phyloP scores from a whole-genome alignment of 2,329 filamentous ascomycete genomes.

The Parascedosporium putredinis region DNA sequence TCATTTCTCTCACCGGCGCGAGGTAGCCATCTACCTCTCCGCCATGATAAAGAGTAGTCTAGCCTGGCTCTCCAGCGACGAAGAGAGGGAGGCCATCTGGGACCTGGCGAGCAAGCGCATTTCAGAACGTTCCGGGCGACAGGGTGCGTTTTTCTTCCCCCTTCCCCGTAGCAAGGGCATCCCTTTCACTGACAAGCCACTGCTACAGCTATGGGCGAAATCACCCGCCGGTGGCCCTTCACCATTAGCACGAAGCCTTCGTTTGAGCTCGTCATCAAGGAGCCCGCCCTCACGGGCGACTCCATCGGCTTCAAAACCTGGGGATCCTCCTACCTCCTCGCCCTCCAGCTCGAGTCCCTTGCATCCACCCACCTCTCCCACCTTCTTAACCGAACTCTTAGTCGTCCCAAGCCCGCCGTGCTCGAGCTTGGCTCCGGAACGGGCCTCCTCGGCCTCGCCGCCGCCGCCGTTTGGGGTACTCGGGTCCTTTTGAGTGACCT shows the following conservation, averaged over 20 bases:
- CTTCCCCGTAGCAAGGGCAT: neutral
- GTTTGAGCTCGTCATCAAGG: constrained; percentile 63
- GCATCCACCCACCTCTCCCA: constrained; percentile 32
- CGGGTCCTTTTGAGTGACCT: constrained; percentile 72
- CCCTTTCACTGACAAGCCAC: neutral
- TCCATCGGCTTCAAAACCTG: constrained; percentile 90
- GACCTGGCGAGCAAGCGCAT: constrained; percentile 68
- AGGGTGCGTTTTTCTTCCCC: constrained; percentile 32
- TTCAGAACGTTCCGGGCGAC: constrained; percentile 75
- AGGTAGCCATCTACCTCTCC: constrained; percentile 56
- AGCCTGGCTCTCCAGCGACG: constrained; percentile 58
- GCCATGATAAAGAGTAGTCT: constrained; percentile 58
- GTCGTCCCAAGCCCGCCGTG: constrained; percentile 24
- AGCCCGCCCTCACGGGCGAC: constrained; percentile 81
- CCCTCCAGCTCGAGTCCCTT: constrained; percentile 53
- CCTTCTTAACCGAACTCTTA: constrained; percentile 28
- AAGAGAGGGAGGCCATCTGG: constrained; percentile 61
- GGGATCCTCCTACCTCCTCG: constrained; percentile 81
- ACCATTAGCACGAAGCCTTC: constrained; percentile 20
- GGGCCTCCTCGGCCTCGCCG: constrained; percentile 79
- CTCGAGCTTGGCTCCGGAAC: constrained; percentile 87
- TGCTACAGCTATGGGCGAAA: constrained; percentile 43
- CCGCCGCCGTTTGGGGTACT: constrained; percentile 59
- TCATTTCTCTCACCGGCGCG: constrained; percentile 19
- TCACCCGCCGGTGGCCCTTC: constrained; percentile 45